These are phyloP conservation scores for Trypanosoma brucei DNA, from an alignment of 208 protist species.

Conservation along the genomic window DNA sequence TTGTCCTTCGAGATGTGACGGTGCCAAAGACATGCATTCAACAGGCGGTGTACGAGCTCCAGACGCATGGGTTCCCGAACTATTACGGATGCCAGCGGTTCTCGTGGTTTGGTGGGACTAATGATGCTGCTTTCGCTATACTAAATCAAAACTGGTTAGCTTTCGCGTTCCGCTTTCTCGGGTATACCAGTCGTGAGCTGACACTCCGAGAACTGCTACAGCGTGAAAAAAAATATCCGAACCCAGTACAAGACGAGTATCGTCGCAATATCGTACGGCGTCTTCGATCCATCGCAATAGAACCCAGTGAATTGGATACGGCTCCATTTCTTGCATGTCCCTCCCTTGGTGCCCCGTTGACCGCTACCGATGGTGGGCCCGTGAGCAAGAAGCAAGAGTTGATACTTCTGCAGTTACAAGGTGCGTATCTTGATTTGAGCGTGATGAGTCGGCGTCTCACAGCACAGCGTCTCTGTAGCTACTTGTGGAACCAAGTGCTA, in stretches of 20 bases:
- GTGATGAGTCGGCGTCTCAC: constrained; percentile 55
- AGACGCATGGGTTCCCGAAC: constrained; percentile 72
- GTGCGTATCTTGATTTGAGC: constrained; percentile 74
- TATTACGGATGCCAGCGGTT: constrained; percentile 89
- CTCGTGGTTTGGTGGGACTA: constrained; percentile 76
- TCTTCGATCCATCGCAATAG: constrained; percentile 53
- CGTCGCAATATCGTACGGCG: constrained; percentile 70
- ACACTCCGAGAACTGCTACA: constrained; percentile 81
- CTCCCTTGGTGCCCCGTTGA: constrained; percentile 31
- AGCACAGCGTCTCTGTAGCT: constrained; percentile 76
- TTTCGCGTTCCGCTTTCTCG: constrained; percentile 84
- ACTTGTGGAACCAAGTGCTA: constrained; percentile 83
- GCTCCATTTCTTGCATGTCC: constrained; percentile 66
- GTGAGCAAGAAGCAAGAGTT: constrained; percentile 51
- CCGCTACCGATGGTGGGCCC: constrained; percentile 23
- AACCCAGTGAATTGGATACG: constrained; percentile 70
- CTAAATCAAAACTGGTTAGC: constrained; percentile 81
- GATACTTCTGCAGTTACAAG: constrained; percentile 56
- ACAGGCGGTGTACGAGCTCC: constrained; percentile 46
- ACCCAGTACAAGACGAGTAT: constrained; percentile 77
- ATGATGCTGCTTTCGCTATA: constrained; percentile 76
- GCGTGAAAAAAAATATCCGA: constrained; percentile 75
- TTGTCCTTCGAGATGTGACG: constrained; percentile 74
- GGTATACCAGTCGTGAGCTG: constrained; percentile 55
- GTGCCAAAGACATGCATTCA: constrained; percentile 36